Percentiles rank a stretch among this genome's conserved stretches.
phyloP scores from a whole-genome alignment of 345 rosid species.

The Pistacia atlantica region DNA sequence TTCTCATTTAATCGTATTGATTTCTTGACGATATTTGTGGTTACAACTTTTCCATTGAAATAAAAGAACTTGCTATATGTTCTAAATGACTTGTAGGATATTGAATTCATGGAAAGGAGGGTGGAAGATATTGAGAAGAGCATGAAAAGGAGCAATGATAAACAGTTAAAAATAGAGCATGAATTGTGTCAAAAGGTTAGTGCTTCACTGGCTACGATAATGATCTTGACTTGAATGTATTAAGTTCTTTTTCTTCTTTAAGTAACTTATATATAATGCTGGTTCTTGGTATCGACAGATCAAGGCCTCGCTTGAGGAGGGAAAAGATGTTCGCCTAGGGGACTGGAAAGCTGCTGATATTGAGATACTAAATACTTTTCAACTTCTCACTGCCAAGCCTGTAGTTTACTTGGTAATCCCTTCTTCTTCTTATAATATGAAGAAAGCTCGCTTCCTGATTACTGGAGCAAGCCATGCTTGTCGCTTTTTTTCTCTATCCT shows the following conservation, averaged over 20 bases:
- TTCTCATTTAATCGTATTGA: neutral
- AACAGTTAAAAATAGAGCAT: slow-evolving; percentile 79
- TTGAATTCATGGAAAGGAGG: slow-evolving; percentile 80
- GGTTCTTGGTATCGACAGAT: slow-evolving; percentile 47
- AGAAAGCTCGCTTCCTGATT: neutral
- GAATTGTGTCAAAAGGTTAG: slow-evolving; percentile 65
- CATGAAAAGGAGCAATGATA: slow-evolving; percentile 99
- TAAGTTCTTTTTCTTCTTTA: neutral
- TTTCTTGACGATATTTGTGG: neutral
- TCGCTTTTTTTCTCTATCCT: neutral
- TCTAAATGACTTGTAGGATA: slow-evolving; percentile 54
- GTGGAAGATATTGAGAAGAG: slow-evolving; percentile 92
- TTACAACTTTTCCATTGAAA: slow-evolving; percentile 10
- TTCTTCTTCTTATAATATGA: neutral
- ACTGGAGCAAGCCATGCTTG: neutral
- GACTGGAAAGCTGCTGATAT: slow-evolving; percentile 98
- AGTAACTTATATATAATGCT: neutral
- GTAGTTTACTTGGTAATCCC: slow-evolving; percentile 87
- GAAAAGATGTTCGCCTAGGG: slow-evolving; percentile 87
- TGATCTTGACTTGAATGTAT: neutral
- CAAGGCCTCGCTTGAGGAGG: slow-evolving; percentile 81
- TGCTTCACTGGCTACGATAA: slow-evolving; percentile 8
- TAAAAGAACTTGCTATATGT: slow-evolving; percentile 1
- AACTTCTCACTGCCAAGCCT: slow-evolving; percentile 94
- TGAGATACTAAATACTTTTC: slow-evolving; percentile 91